Evolutionary conservation across 768 basidiomycete genomes (phyloP), one percentile per base, ranked within the genome.

Genomic region (Amylocystis lapponica): DNA sequence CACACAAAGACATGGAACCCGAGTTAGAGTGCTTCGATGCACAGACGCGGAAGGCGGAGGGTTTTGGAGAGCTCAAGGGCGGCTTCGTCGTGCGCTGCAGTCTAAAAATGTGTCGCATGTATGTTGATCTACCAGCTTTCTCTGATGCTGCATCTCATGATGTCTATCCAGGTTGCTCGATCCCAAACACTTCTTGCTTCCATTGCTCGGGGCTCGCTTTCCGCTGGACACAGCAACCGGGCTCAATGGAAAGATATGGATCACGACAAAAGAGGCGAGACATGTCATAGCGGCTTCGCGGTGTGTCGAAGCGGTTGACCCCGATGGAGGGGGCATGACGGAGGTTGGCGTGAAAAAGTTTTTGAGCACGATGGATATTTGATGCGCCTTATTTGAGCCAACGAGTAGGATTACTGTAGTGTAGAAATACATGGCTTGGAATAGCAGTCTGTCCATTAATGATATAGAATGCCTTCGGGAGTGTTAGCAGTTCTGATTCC

Each of bases 1-100:
- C 96, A 5, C 91, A 94, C 57, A 88, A 92, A 56, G 94, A 98
- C 61, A 94, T 97, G 88, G 96, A 99, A 42, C 94, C 96, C 1
- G 96, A 99, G 58, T 69, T 99, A 8, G 92, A 96, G 59, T 99
- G 96, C 61, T 90, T 96, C 54, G 90, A 97, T 57, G 88, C 91
- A 2, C 86, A 92, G 53, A 91, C 89, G 20, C 83, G 80, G 50
- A 98, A 96, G 64, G 69, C 92, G 1, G 89, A 90, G 47, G 95
- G 92, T 0, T 97, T 88, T 53, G 96, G 96, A 1, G 93, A 94
- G 52, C 73, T 99, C 27, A 92, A 88, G 51, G 87, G 83, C 7
- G 95, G 95, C 1, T 86, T 95, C 54, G 58, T 96, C 48, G 71
- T 86, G 8, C 72, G 77, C 27, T 88, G 87, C 55, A 91, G 90